Base-by-base conservation (phyloP, 495 filamentous ascomycete species). In the Aspergillus coremiiformis region DNA sequence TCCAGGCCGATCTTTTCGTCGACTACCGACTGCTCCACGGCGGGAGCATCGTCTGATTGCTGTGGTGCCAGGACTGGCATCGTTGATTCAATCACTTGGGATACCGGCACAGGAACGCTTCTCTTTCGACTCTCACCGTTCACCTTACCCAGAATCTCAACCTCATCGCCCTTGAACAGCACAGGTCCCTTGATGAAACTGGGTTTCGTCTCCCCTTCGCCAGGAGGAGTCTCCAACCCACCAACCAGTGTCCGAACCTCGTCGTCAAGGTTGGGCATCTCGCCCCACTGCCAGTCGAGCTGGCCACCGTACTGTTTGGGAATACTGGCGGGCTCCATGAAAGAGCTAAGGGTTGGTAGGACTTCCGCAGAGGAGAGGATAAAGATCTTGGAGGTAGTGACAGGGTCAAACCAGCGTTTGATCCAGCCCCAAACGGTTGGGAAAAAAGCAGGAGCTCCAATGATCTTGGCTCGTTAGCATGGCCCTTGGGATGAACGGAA, bases 361-460 rank as follows among this genome's bases (percentile, higher is more conserved):
- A 93, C 81, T 65, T 93, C 84, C 27, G 77, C 59, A 20, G 80
- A 68, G 45, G 75, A 76, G 51, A 95, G 79, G 56, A 96, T 90
- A 65, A 95, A 92, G 61, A 96, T 95, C 70, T 96, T 95, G 54
- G 86, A 90, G 3, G 89, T 88, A 41, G 90, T 96, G 51, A 86
- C 85, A 22, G 90, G 90, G 69, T 96, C 90, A 64, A 95, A 95
- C 90, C 90, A 96, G 62, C 84, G 83, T 74, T 95, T 94, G 69
- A 94, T 85, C 90, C 90, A 95, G 55, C 86, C 80, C 90, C 90
- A 95, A 46, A 96, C 87, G 10, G 90, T 94, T 24, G 87, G 87
- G 72, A 96, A 96, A 77, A 94, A 96, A 39, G 81, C 75, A 4
- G 90, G 90, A 0, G 90, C 90, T 41, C 89, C 89, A 54, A 96